phyloP scores from a whole-genome alignment of 768 basidiomycete species.

The Sarcodon aspratus region DNA sequence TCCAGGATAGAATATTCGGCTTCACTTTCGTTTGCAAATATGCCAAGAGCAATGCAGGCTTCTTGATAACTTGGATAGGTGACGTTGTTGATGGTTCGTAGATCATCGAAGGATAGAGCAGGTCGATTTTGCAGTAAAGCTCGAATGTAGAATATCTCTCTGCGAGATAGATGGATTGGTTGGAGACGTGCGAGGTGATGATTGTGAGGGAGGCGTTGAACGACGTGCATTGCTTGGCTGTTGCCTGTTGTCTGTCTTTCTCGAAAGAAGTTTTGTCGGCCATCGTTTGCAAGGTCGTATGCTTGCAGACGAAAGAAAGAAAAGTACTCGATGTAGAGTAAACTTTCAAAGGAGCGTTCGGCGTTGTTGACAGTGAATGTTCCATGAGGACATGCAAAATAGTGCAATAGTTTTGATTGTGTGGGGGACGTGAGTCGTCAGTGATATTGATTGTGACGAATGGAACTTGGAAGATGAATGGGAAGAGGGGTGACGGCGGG shows the following conservation, averaged over 20 bases:
- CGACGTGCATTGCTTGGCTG: slow-evolving; percentile 8
- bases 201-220: neutral
- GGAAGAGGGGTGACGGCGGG: slow-evolving; percentile 22
- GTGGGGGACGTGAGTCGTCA: slow-evolving; percentile 1
- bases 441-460: slow-evolving; percentile 13
- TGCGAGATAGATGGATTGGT: slow-evolving; percentile 12
- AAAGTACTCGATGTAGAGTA: slow-evolving; percentile 11
- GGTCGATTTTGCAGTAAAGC: slow-evolving; percentile 13
- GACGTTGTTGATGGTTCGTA: slow-evolving; percentile 2
- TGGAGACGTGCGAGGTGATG: slow-evolving; percentile 16
- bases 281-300: neutral
- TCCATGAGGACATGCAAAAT: slow-evolving; percentile 10
- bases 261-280: slow-evolving; percentile 1
- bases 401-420: slow-evolving; percentile 10
- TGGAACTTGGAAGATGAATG: slow-evolving; percentile 17
- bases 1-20: slow-evolving; percentile 22
- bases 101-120: slow-evolving; percentile 8
- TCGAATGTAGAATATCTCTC: slow-evolving; percentile 24
- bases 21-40: slow-evolving; percentile 15
- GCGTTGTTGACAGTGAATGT: neutral
- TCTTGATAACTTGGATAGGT: slow-evolving; percentile 12
- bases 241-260: slow-evolving; percentile 3
- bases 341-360: slow-evolving; percentile 1
- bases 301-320: slow-evolving; percentile 6
- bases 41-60: slow-evolving; percentile 12